Base-by-base conservation (phyloP, 1,284 basidiomycete genomes). In the Puccinia hordei region DNA sequence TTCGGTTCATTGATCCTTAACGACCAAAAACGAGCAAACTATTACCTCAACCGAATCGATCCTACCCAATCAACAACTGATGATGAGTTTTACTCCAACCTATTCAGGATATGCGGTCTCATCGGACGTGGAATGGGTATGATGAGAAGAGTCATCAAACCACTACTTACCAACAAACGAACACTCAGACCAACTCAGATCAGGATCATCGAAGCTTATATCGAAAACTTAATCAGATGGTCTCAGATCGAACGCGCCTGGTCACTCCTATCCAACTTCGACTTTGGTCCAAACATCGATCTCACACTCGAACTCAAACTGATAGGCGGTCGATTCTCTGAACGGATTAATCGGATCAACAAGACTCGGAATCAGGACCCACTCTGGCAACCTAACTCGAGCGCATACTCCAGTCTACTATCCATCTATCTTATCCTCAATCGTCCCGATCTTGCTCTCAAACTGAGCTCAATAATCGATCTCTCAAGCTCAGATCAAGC, bases 81-180 rank as follows among this genome's bases (percentile, higher is more conserved):
- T 9, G 15, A 72, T 12, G 30, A 72, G 15, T 38, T 38, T 12
- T 19, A 72, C 33, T 46, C 49, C 10, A 55, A 55, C 46, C 51
- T 72, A 1, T 72, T 72, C 51, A 55, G 15, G 12, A 12, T 55
- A 51, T 72, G 69, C 49, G 49, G 51, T 10, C 46, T 55, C 33
- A 55, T 72, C 69, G 69, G 69, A 35, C 27, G 69, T 5, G 69
- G 69, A 1, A 72, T 72, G 69, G 69, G 69, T 6, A 55, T 72
- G 69, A 72, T 72, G 69, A 55, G 69, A 27, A 53, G 69, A 24
- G 51, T 72, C 69, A 38, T 72, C 30, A 38, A n/a, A 30, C 9
- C 19, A 10, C 24, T 33, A 27, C 41, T 46, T n/a, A 69, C 8
- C 30, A 63, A 63, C 41, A 24, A 33, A 46, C 33, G 8, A 35